Conservation (phyloP, 2,329 filamentous ascomycete genomes). For the Paecilomyces niveus region DNA sequence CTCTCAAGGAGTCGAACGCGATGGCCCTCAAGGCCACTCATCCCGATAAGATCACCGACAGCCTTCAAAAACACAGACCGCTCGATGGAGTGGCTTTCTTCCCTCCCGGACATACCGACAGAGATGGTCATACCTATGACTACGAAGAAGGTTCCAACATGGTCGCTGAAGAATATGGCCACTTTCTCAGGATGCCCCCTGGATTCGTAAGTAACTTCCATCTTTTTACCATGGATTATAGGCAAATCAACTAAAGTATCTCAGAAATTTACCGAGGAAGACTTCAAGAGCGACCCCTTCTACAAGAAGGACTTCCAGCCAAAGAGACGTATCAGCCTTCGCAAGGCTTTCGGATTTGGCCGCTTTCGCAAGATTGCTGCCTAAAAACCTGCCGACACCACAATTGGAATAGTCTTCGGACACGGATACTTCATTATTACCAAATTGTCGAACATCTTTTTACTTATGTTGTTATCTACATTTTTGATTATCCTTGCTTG, state of each 20-base stretch:
- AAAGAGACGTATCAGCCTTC: not conserved
- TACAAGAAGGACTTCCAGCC: slow-evolving; percentile 14
- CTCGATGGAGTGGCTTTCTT: slow-evolving; percentile 71
- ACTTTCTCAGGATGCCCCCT: slow-evolving; percentile 65
- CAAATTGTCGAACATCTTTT: not conserved
- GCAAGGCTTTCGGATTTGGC: not conserved
- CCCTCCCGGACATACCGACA: slow-evolving; percentile 65
- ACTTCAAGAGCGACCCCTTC: slow-evolving; percentile 34
- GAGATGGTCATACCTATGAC: slow-evolving; percentile 61
- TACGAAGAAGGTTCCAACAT: slow-evolving; percentile 85
- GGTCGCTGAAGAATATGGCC: slow-evolving; percentile 59
- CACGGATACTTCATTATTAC: not conserved
- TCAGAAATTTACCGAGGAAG: slow-evolving; percentile 34
- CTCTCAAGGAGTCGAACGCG: slow-evolving; percentile 63
- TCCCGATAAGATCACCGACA: slow-evolving; percentile 66
- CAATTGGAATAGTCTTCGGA: not conserved
- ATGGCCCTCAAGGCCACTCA: slow-evolving; percentile 79
- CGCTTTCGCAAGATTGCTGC: not conserved
- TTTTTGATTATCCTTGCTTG: not conserved
- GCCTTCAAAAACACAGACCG: slow-evolving; percentile 65
- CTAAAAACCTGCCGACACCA: not conserved
- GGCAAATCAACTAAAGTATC: slow-evolving; percentile 7
- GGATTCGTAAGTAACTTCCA: slow-evolving; percentile 54
- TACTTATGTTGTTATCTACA: not conserved
- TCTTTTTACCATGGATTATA: not conserved